Evolutionary conservation across 73 alveolate species (phyloP), one percentile per base, ranked within the genome.

Genomic region (Blepharisma stoltei): DNA sequence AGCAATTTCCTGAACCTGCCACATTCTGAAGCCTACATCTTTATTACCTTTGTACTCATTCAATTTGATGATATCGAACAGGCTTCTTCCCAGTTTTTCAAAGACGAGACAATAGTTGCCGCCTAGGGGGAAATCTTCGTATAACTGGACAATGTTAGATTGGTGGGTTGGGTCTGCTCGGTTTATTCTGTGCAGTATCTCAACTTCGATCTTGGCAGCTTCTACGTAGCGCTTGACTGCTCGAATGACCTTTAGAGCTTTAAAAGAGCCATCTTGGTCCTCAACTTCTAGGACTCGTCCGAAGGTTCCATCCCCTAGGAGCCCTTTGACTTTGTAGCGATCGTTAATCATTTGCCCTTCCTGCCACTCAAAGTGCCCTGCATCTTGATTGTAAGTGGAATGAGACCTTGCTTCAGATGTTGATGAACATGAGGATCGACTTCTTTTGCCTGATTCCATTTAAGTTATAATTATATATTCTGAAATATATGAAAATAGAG

Each of bases 261-360:
- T 80, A 20, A 53, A 55, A 43, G 77, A 67, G 48, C 78, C 78
- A 41, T 18, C 88, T 38, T 50, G 9, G 76, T 83, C 78, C 9
- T 20, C 44, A 32, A 90, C 91, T 65, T 83, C 84, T 37, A 87
- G 49, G 75, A 91, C 98, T 85, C 98, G 86, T 54, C 99, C 99
- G 80, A 96, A 96, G 46, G 99, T 95, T 38, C 99, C 99, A 87
- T 93, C 98, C 37, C 98, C 92, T 60, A 96, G 85, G 70, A 85
- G 89, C 60, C 85, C 81, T 70, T 67, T 81, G 65, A 88, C 88
- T 87, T 81, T 55, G 32, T 67, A 78, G 52, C 70, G 69, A 11
- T 70, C 65, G 37, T 48, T 47, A n/a, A 78, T 27, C 32, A 78
- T 38, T 37, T 78, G 70, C 3, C 81, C 79, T 21, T 27, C 25